Conservation (phyloP, 371 early-diverging fungal species). For the Mortierella sp. region DNA sequence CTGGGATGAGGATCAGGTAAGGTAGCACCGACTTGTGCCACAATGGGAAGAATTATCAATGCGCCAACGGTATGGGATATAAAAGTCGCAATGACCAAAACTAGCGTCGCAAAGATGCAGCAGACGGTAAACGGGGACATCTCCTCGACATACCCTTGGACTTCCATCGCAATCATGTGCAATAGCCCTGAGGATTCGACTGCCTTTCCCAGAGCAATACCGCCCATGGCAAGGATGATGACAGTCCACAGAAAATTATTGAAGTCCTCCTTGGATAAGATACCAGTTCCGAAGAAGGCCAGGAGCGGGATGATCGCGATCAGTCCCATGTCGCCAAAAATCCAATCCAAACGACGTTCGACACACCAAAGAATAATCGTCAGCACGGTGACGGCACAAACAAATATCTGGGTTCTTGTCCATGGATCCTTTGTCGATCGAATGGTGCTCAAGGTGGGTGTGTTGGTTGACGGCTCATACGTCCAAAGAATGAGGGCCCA, state of each 20-base stretch:
- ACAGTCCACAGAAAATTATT: slow-evolving; percentile 95
- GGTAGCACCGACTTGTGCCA: slow-evolving; percentile 57
- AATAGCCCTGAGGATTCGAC: slow-evolving; percentile 92
- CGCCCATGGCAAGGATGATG: slow-evolving; percentile 95
- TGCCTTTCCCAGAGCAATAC: slow-evolving; percentile 91
- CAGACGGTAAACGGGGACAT: slow-evolving; percentile 76
- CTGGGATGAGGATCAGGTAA: slow-evolving; percentile 62
- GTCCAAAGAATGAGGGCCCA: slow-evolving; percentile 84
- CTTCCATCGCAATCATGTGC: slow-evolving; percentile 76
- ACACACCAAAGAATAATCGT: slow-evolving; percentile 93
- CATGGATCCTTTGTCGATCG: slow-evolving; percentile 69
- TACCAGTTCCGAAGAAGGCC: slow-evolving; percentile 88
- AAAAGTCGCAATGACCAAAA: slow-evolving; percentile 86
- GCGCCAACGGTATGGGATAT: slow-evolving; percentile 96
- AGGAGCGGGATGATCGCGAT: slow-evolving; percentile 95
- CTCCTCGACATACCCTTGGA: slow-evolving; percentile 73
- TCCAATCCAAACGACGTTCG: slow-evolving; percentile 72
- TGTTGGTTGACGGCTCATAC: slow-evolving; percentile 69
- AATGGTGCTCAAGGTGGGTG: slow-evolving; percentile 66
- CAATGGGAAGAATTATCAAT: slow-evolving; percentile 65
- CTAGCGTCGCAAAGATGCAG: slow-evolving; percentile 74
- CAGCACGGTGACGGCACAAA: slow-evolving; percentile 71
- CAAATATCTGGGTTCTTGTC: slow-evolving; percentile 74
- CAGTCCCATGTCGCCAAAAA: slow-evolving; percentile 93
- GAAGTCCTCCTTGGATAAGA: slow-evolving; percentile 95